Evolutionary conservation across 768 basidiomycete genomes (phyloP).

Genomic region (Podaxis sp.): DNA sequence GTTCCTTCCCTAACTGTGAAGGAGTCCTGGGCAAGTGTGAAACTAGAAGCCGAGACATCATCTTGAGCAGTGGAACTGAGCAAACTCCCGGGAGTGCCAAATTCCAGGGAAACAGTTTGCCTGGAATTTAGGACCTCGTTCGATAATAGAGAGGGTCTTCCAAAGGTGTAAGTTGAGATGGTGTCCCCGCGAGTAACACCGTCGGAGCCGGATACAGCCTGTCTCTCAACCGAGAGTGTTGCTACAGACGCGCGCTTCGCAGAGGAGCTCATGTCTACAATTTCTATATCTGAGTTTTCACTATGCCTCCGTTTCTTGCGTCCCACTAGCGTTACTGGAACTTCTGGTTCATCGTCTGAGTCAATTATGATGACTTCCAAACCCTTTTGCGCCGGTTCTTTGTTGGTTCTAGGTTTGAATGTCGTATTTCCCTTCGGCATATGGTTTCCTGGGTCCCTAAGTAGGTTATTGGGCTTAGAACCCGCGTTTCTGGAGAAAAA

Average conservation of each 20-base stretch:
- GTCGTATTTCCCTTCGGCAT: neutral
- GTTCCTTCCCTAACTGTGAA: neutral
- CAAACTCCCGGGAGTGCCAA: neutral
- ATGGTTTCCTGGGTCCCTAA: neutral
- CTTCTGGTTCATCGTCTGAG: slow-evolving; percentile 54
- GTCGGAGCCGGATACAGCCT: neutral
- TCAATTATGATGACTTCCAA: slow-evolving; percentile 60
- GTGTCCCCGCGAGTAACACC: neutral
- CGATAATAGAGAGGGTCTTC: slow-evolving; percentile 19
- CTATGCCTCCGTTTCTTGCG: slow-evolving; percentile 25
- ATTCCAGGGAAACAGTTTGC: neutral
- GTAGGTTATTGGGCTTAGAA: neutral
- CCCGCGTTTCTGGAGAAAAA: slow-evolving; percentile 7
- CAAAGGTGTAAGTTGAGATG: slow-evolving; percentile 17
- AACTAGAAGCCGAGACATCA: neutral
- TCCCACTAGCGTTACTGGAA: slow-evolving; percentile 29
- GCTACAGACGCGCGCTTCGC: neutral
- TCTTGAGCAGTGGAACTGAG: neutral
- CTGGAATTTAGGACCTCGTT: neutral
- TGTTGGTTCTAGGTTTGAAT: neutral
- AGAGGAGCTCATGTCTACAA: neutral
- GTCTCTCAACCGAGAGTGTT: neutral
- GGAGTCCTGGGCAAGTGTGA: neutral
- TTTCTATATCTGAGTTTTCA: slow-evolving; percentile 16
- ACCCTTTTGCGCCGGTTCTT: neutral